Evolutionary conservation across 1,139 yeast genomes (phyloP).

Genomic region (Geotrichum citri-aurantii): DNA sequence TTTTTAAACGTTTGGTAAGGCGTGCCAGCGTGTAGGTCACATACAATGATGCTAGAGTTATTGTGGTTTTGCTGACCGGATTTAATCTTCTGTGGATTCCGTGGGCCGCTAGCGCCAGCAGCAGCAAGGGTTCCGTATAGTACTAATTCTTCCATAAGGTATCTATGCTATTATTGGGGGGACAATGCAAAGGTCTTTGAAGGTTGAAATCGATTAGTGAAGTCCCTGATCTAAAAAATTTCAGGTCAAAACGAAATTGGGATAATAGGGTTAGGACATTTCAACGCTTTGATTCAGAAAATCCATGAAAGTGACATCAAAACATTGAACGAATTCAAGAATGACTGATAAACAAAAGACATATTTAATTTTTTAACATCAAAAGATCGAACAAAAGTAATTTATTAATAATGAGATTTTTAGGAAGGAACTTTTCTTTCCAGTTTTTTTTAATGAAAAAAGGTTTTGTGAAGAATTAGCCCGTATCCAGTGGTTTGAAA

Average conservation of each 20-base stretch:
- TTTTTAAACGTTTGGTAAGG: slow-evolving; percentile 18
- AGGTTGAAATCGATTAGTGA: too few relatives aligned
- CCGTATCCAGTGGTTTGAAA: too few relatives aligned
- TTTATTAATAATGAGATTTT: too few relatives aligned
- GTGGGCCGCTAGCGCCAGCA: slow-evolving; percentile 12
- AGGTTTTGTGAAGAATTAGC: too few relatives aligned
- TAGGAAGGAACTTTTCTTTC: too few relatives aligned
- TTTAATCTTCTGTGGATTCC: slow-evolving; percentile 14
- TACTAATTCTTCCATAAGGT: slow-evolving; percentile 29
- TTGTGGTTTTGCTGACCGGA: slow-evolving; percentile 17
- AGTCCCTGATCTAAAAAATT: slow-evolving; percentile 1
- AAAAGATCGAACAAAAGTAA: too few relatives aligned
- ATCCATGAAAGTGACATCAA: neutral
- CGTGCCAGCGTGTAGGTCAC: slow-evolving; percentile 17
- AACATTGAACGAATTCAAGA: too few relatives aligned
- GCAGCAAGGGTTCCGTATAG: slow-evolving; percentile 26
- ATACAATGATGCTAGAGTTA: slow-evolving; percentile 16
- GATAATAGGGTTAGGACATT: slow-evolving; percentile 8
- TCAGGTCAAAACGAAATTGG: neutral
- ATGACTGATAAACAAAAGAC: too few relatives aligned
- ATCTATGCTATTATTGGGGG: too few relatives aligned
- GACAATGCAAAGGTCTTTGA: too few relatives aligned
- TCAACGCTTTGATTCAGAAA: neutral
- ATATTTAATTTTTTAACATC: too few relatives aligned
- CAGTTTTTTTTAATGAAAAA: too few relatives aligned